Conservation (phyloP, 441 rosid genomes). For the Pelargonium citronellum region DNA sequence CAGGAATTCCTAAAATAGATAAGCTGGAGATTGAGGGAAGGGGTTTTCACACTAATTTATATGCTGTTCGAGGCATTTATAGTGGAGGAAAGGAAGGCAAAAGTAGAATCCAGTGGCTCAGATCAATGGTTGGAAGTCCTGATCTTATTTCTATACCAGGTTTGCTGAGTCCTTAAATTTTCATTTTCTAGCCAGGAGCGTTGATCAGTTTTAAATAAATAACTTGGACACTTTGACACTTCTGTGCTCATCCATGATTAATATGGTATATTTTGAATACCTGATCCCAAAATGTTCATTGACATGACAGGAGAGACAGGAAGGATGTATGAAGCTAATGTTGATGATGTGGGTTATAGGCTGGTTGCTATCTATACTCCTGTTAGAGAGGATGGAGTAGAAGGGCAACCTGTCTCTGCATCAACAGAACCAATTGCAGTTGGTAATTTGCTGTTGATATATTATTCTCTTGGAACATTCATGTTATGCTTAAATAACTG, state of each 20-base stretch:
- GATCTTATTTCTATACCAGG: conserved; percentile 95
- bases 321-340: conserved; percentile 94
- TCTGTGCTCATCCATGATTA: background rate
- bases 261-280: conserved; percentile 6
- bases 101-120: conserved; percentile 94
- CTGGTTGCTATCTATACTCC: conserved; percentile 88
- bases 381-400: conserved; percentile 85
- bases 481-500: background rate
- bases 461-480: background rate
- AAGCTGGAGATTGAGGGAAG: conserved; percentile 93
- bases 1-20: conserved; percentile 79
- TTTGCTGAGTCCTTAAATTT: conserved; percentile 21
- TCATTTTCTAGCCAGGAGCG: background rate
- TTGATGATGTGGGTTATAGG: conserved; percentile 96
- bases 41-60: conserved; percentile 90
- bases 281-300: conserved; percentile 20
- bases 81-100: conserved; percentile 97
- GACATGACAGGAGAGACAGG: conserved; percentile 77
- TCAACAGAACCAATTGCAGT: conserved; percentile 90
- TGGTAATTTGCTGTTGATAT: conserved; percentile 43
- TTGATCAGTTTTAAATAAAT: background rate
- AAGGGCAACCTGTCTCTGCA: conserved; percentile 94
- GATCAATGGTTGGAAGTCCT: conserved; percentile 97
- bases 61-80: conserved; percentile 76
- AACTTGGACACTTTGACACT: background rate